Evolutionary conservation across 1,284 basidiomycete species (phyloP).

Genomic region (Coriolopsis trogii): DNA sequence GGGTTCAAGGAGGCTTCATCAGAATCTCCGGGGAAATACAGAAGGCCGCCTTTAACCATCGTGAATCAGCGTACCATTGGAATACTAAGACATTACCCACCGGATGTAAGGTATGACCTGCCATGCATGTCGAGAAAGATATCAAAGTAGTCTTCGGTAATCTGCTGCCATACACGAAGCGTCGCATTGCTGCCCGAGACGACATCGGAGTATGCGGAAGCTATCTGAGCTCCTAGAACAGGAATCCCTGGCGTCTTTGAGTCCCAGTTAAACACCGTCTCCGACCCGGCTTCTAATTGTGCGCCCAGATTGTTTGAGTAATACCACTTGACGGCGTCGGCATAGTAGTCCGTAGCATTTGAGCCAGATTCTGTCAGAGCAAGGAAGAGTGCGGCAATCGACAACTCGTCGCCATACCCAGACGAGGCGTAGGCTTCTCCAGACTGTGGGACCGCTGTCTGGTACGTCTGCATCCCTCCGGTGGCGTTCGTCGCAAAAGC

Average conservation of each 20-base stretch:
- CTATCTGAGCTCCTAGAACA: conserved; percentile 74
- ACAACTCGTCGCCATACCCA: conserved; percentile 68
- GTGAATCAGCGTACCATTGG: neutral
- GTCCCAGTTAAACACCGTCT: conserved; percentile 89
- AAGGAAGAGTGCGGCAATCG: conserved; percentile 78
- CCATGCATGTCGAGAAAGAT: conserved; percentile 61
- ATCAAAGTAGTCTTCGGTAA: conserved; percentile 82
- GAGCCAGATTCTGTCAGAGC: conserved; percentile 54
- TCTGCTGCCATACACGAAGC: conserved; percentile 65
- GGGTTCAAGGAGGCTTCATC: conserved; percentile 83
- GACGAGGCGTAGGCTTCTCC: conserved; percentile 75
- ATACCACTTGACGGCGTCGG: conserved; percentile 70
- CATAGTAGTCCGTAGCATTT: conserved; percentile 39
- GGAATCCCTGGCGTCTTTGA: conserved; percentile 76
- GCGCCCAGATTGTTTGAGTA: conserved; percentile 54
- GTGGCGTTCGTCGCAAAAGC: conserved; percentile 67
- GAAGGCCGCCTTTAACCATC: conserved; percentile 61
- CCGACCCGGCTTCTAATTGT: conserved; percentile 34
- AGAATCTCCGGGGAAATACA: conserved; percentile 83
- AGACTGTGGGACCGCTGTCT: conserved; percentile 66
- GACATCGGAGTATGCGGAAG: conserved; percentile 49
- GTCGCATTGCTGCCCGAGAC: conserved; percentile 44
- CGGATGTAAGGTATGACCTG: conserved; percentile 54
- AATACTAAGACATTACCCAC: conserved; percentile 34
- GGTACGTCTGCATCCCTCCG: conserved; percentile 60